Base-by-base conservation (phyloP, 371 early-diverging fungal species). In the Mucor sp. region DNA sequence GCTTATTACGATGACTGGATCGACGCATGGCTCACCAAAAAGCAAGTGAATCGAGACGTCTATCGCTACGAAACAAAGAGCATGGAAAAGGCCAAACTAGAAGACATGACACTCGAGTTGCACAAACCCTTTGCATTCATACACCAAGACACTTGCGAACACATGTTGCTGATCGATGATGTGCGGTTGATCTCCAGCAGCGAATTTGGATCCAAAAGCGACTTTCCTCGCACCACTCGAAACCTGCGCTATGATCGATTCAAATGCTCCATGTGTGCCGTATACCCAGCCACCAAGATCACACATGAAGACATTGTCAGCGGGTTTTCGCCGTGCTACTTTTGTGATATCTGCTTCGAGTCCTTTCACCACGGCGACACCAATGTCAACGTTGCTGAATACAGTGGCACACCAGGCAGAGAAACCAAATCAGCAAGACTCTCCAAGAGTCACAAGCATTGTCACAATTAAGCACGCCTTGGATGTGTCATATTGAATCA, bases 91-190 rank as follows among this genome's bases (percentile, higher is more conserved):
- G 73, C 80, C 3, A 64, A 67, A 25, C 86, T 94, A 50, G 74
- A 79, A 43, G 85, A 89, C 43, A 72, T 93, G 7, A 60, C 81
- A 1, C 68, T 93, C 27, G 71, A 84, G 6, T 60, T 91, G 14
- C 79, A 87, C 62, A 78, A 85, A 48, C 90, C 92, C 4, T 92
- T 90, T 64, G 71, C 83, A 7, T 90, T 92, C 59, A 74, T 84
- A 3, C 94, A 94, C 70, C 90, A 91, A 68, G 89, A 89, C 28
- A 75, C 81, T 50, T 94, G 94, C 65, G 89, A 94, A 62, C 94
- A 94, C 65, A 72, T 90, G 48, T 58, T 93, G 25, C 77, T 87
- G 68, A 77, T 94, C 28, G 77, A 79, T 14, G 90, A 90, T 66
- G 62, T 92, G 12, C 73, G 91, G 14, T 12, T 65, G 11, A 6